Evolutionary conservation across 208 protist genomes (phyloP).

Genomic region (Leishmania tropica): DNA sequence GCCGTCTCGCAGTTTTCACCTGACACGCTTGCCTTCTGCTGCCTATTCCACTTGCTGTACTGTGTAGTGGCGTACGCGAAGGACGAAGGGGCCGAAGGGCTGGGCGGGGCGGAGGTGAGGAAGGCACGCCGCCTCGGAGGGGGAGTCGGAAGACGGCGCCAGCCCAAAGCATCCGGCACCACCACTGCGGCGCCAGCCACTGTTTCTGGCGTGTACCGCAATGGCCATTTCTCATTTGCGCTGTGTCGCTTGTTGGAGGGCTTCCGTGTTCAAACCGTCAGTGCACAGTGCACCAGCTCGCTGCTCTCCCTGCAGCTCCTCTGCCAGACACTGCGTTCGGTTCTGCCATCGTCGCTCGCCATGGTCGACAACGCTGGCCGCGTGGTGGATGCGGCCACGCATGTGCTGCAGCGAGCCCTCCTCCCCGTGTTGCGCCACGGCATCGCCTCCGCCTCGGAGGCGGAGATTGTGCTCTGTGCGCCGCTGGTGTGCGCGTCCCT

Average conservation of each 20-base stretch:
- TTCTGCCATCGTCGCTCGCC: conserved; percentile 34
- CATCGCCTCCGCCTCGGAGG: conserved; percentile 45
- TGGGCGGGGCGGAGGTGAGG: no score
- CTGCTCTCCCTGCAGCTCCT: conserved; percentile 22
- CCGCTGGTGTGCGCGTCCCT: conserved; percentile 43
- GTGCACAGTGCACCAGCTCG: conserved; percentile 18
- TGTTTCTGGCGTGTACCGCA: conserved; percentile 18
- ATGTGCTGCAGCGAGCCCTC: conserved; percentile 37
- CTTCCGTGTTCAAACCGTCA: background rate
- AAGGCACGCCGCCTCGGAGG: background rate
- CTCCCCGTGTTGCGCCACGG: conserved; percentile 41
- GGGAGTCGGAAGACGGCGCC: background rate
- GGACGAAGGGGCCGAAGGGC: background rate
- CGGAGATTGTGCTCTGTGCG: conserved; percentile 32
- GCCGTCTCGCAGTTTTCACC: conserved; percentile 23
- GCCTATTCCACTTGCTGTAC: conserved; percentile 26
- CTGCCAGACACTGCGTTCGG: conserved; percentile 22
- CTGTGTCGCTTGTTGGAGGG: conserved; percentile 47
- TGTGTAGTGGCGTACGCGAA: conserved; percentile 29
- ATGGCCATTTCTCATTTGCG: conserved; percentile 30
- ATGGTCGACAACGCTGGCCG: conserved; percentile 25
- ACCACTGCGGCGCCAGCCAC: background rate
- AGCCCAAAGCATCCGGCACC: background rate
- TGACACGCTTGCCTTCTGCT: conserved; percentile 22
- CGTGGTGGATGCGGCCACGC: conserved; percentile 32